A percentile compares a stretch with the other conserved stretches of the same genome.
phyloP scores from a whole-genome alignment of 2,329 filamentous ascomycete species.

The Xylaria sp. region DNA sequence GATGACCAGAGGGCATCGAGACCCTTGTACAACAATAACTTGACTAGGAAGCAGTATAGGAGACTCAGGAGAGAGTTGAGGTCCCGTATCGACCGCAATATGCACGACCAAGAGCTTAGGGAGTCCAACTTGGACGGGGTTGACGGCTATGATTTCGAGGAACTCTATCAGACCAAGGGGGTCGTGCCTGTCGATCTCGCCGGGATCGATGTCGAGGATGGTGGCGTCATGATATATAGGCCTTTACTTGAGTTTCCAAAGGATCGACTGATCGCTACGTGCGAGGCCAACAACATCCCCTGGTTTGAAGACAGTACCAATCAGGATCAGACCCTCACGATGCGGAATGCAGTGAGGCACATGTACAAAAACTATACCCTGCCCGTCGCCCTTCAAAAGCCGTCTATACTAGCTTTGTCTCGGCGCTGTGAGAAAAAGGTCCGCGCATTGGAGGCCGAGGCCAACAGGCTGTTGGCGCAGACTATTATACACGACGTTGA shows the following conservation, averaged over 20 bases:
- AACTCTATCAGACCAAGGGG: slow-evolving; percentile 35
- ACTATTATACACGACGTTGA: slow-evolving; percentile 61
- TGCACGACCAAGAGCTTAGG: slow-evolving; percentile 39
- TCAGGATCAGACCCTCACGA: slow-evolving; percentile 77
- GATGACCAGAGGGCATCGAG: slow-evolving; percentile 56
- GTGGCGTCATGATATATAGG: slow-evolving; percentile 74
- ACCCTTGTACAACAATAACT: slow-evolving; percentile 55
- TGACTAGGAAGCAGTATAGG: slow-evolving; percentile 41
- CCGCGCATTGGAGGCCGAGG: slow-evolving; percentile 61
- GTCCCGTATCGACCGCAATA: slow-evolving; percentile 36
- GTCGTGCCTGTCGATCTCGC: slow-evolving; percentile 28
- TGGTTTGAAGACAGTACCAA: slow-evolving; percentile 94
- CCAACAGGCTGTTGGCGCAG: slow-evolving; percentile 63
- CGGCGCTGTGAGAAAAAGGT: slow-evolving; percentile 60
- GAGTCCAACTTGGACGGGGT: slow-evolving; percentile 25
- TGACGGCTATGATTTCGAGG: slow-evolving; percentile 41
- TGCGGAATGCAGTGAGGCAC: slow-evolving; percentile 82
- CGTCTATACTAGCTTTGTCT: slow-evolving; percentile 71
- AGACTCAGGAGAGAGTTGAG: slow-evolving; percentile 45
- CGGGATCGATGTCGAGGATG: slow-evolving; percentile 64
- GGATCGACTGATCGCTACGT: slow-evolving; percentile 78
- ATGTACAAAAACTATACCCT: slow-evolving; percentile 69
- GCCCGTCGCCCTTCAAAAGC: slow-evolving; percentile 75
- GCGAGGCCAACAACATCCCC: slow-evolving; percentile 70
- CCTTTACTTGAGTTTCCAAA: slow-evolving; percentile 79